Evolutionary conservation across 2,329 filamentous ascomycete genomes (phyloP).

Genomic region (Colletotrichum siamense): DNA sequence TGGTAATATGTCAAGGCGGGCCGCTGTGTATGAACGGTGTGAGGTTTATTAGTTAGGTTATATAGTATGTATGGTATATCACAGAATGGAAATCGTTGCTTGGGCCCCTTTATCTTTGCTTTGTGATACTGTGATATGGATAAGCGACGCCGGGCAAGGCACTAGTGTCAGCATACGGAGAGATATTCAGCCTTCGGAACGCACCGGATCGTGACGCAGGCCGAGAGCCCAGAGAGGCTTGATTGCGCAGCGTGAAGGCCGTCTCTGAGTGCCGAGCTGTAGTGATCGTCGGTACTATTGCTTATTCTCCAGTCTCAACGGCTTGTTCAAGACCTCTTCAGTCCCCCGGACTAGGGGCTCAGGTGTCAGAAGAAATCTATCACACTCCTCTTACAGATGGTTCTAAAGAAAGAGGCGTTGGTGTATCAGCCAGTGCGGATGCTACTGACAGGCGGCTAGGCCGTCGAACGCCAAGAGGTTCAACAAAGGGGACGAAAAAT

Average conservation of each 20-base stretch:
- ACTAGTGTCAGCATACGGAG: background rate
- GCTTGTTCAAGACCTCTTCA: background rate
- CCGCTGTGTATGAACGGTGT: background rate
- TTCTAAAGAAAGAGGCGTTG: background rate
- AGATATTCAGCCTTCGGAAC: background rate
- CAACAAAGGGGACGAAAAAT: background rate
- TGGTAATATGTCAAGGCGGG: slow-evolving; percentile 1
- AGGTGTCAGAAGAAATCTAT: background rate
- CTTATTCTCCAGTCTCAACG: background rate
- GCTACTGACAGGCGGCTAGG: background rate
- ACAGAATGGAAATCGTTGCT: background rate
- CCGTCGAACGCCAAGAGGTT: background rate
- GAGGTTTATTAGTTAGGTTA: background rate
- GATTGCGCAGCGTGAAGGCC: background rate
- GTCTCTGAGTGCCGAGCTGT: background rate
- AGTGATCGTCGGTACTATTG: background rate
- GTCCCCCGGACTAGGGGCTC: background rate
- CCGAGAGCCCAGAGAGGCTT: background rate
- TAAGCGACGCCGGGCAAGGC: background rate
- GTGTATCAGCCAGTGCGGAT: background rate
- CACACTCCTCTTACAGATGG: background rate
- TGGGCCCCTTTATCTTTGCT: background rate
- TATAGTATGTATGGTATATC: background rate
- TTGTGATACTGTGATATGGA: background rate
- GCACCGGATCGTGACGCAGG: background rate